Evolutionary conservation across 768 basidiomycete species (phyloP), one percentile per base, ranked within the genome.

Genomic region (Chalciporus pseudorubinellus): DNA sequence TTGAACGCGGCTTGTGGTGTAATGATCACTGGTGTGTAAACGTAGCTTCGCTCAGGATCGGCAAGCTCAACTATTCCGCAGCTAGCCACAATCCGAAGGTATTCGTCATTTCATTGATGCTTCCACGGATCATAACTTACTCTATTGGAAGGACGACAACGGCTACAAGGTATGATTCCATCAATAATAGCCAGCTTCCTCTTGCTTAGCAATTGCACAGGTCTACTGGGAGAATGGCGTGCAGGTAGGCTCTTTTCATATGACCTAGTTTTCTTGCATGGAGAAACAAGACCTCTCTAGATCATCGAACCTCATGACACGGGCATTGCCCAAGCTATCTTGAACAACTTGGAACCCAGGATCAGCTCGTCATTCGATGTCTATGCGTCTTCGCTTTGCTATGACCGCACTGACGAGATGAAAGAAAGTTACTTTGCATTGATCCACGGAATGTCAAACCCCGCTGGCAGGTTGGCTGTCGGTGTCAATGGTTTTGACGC

Each of bases 21-120:
- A 3, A 95, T 95, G 92, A 87, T 95, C 44, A 95, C 92, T 57
- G 90, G 88, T 84, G 43, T 38, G 71, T 60, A 16, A 33, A 33
- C 29, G 6, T 14, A 52, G 14, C 39, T 41, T 51, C 44, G 39
- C 44, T 16, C 16, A 28, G 16, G 46, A 46, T 16, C 6, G 33
- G 31, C 12, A 40, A 49, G 16, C 33, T 44, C 22, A 46, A 46
- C 54, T 4, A 50, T 45, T 39, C 34, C 55, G 1, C 51, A 85
- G 90, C 91, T 3, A 89, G 86, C 54, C 92, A 95, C 61, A 95
- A 95, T 63, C 92, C 92, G 0, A 92, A 91, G 81, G 88, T 85
- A 59, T 34, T 4, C n/a, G 22, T 42, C 26, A 18, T 44, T 16
- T 44, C 18, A 13, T 26, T 8, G 12, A 14, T 59, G 24, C n/a